A percentile compares a stretch with the other conserved stretches of the same genome.
Evolutionary conservation across 306 rosid species (phyloP).

Genomic region (Vigna mungo): DNA sequence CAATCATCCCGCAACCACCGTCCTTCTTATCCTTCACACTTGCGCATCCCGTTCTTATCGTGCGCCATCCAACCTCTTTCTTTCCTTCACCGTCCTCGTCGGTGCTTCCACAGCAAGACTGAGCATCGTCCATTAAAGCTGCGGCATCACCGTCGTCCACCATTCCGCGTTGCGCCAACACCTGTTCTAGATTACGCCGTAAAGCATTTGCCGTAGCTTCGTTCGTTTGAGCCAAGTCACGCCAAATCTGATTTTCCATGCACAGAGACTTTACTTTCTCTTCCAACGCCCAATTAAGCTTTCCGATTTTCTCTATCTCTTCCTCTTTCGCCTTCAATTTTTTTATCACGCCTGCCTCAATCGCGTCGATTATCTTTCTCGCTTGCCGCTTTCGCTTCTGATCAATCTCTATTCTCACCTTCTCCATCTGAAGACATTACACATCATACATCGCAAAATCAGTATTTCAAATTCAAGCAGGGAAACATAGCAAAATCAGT

Average conservation of each 20-base stretch:
- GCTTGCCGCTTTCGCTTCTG: conserved; percentile 77
- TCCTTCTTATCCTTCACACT: conserved; percentile 34
- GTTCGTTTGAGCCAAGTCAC: conserved; percentile 82
- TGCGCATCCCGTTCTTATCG: neutral
- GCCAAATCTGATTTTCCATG: conserved; percentile 86
- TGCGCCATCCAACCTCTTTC: conserved; percentile 48
- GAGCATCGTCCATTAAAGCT: conserved; percentile 53
- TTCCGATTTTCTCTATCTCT: conserved; percentile 78
- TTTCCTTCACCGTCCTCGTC: neutral
- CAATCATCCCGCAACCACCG: neutral
- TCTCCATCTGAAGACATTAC: conserved; percentile 62
- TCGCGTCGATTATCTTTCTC: conserved; percentile 61
- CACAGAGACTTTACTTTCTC: conserved; percentile 67
- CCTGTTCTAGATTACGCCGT: conserved; percentile 66
- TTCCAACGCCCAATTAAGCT: conserved; percentile 79
- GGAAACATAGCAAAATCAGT: neutral
- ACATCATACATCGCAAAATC: neutral
- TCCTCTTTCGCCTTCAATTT: conserved; percentile 69
- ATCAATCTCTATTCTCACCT: conserved; percentile 74
- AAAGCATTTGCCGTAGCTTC: conserved; percentile 87
- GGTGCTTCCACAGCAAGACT: conserved; percentile 78
- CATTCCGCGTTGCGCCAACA: conserved; percentile 51
- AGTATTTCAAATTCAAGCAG: neutral
- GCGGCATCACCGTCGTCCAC: conserved; percentile 6
- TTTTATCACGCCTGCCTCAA: conserved; percentile 67